Base-by-base conservation (phyloP, 345 rosid genomes). In the Lepidium didymum region DNA sequence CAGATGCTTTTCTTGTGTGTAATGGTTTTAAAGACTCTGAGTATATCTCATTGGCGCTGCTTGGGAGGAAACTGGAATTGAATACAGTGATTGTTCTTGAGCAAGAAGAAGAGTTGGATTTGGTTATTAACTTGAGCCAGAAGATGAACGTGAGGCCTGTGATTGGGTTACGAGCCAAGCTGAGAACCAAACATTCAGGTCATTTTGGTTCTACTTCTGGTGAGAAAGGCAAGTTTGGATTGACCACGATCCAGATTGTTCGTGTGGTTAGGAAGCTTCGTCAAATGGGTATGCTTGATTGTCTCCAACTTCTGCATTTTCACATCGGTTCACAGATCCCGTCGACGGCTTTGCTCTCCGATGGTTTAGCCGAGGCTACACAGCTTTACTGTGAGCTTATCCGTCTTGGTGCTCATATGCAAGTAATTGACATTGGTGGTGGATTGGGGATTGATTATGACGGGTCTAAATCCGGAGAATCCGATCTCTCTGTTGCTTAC, bases 131-230 rank as follows among this genome's bases (percentile, higher is more conserved):
- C 0, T 33, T 91, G 59, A 84, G 92, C 75, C 81, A 76, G 71
- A 86, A 88, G 80, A 83, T 90, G 50, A 50, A 56, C 0, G 77
- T 88, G 23, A 78, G 84, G 64, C 90, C 98, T 1, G 92, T 86
- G 19, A 75, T 93, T 67, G 98, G 97, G 0, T 72, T 82, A 31
- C 74, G 98, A 33, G 97, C 98, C 4, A 92, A 92, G 79, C 83
- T 92, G 65, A 83, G 98, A 49, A 92, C 98, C 10, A 88, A 80
- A 55, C 98, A 92, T 54, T 80, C 96, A 1, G 98, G 97, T 34
- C 98, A 93, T 75, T 93, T 93, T 57, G 97, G 98, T 13, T 84
- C 94, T 1, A 93, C 98, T n/a, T 93, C 97, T 0, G 98, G 98
- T n/a, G 98, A 90, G 82, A 90, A 84, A 55, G 97, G 98, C 45